Evolutionary conservation across 192 early-diverging fungal species (phyloP).

Genomic region (Mortierella hygrophila): DNA sequence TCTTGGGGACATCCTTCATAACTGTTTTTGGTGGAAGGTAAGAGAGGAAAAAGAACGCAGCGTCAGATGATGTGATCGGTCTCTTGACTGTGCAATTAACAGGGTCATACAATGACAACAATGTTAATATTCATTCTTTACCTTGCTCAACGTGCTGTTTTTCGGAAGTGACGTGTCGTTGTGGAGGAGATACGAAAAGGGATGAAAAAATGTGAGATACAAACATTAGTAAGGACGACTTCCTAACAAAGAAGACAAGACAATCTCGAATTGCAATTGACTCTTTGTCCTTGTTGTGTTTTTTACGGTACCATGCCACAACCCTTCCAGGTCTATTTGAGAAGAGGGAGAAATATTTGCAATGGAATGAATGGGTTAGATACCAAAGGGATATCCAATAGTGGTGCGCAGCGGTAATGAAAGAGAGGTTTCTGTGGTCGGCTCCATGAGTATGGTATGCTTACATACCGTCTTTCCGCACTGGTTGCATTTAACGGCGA

Average conservation of each 20-base stretch:
- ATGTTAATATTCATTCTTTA: background rate
- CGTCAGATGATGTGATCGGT: background rate
- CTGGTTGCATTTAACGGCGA: conserved; percentile 46
- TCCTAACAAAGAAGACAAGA: background rate
- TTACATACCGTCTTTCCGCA: conserved; percentile 42
- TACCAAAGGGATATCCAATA: background rate
- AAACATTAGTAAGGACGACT: background rate
- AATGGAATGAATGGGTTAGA: background rate
- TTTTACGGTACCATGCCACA: conserved; percentile 34
- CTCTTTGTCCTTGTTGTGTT: background rate
- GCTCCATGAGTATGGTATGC: background rate
- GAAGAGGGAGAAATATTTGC: background rate
- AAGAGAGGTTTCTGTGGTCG: background rate
- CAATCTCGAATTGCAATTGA: background rate
- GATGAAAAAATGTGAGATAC: background rate
- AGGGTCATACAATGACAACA: background rate
- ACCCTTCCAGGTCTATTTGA: conserved; percentile 44
- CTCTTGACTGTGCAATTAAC: background rate
- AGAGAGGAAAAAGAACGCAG: background rate
- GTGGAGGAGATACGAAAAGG: too few relatives aligned
- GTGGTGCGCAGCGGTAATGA: background rate
- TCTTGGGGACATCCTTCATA: conserved; percentile 49
- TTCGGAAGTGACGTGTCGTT: background rate
- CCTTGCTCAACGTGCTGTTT: conserved; percentile 43
- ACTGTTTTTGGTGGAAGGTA: conserved; percentile 1